These are phyloP conservation scores for Colletotrichum zoysiae DNA, from an alignment of 2,329 filamentous ascomycete species.

Conservation along the genomic window DNA sequence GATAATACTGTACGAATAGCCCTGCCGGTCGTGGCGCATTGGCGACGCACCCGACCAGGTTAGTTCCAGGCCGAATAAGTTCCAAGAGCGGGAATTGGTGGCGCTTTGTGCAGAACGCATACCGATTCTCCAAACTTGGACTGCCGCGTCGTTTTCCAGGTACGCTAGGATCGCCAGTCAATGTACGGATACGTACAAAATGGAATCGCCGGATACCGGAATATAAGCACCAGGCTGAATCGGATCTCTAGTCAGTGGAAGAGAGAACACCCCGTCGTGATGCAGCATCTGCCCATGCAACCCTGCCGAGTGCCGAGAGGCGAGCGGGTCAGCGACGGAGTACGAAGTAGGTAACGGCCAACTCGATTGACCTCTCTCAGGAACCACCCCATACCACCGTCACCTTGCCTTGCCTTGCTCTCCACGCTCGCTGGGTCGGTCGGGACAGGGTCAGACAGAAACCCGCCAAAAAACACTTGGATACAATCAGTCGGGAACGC, in stretches of 20 bases:
- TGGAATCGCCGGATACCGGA: constrained; percentile 17
- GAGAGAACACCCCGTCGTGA: constrained; percentile 20
- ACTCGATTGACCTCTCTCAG: constrained; percentile 27
- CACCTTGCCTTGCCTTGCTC: neutral
- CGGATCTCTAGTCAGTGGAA: constrained; percentile 4
- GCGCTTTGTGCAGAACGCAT: constrained; percentile 7
- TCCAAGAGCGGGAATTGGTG: constrained; percentile 9
- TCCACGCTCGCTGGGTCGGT: neutral
- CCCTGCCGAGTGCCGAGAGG: constrained; percentile 34
- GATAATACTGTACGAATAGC: constrained; percentile 3
- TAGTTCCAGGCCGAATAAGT: constrained; percentile 12
- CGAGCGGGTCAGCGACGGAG: constrained; percentile 19
- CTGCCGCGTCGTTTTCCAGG: neutral
- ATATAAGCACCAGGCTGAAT: constrained; percentile 1
- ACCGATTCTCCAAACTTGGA: neutral
- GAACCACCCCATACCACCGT: neutral
- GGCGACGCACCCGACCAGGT: constrained; percentile 5
- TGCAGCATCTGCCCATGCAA: constrained; percentile 20
- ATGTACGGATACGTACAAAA: constrained; percentile 9
- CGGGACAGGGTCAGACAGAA: constrained; percentile 20
- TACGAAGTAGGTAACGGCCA: neutral
- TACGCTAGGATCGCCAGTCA: neutral
- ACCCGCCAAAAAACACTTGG: constrained; percentile 21
- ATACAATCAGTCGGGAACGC: constrained; percentile 5
- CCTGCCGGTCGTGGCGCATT: constrained; percentile 13